These are phyloP conservation scores for Cladosporium oxysporum DNA, from an alignment of 2,329 filamentous ascomycete genomes.

Conservation along the genomic window DNA sequence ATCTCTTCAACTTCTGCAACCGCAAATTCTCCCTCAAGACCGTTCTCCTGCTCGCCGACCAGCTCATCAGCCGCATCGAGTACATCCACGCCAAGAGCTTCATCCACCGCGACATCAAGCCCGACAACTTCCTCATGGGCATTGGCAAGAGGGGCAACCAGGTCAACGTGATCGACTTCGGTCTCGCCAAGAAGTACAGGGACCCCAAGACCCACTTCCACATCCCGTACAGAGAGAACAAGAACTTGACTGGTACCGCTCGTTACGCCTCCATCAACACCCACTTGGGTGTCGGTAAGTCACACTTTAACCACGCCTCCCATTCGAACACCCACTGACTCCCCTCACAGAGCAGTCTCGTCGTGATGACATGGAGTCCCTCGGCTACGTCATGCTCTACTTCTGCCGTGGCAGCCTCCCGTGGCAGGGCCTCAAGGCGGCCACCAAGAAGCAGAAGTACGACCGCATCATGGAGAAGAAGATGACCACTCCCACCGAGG, in stretches of 20 bases:
- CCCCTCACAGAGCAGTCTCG: slow-evolving; percentile 79
- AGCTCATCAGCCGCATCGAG: slow-evolving; percentile 98
- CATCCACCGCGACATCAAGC: slow-evolving; percentile 99
- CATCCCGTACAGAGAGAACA: slow-evolving; percentile 99
- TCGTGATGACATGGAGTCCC: slow-evolving; percentile 98
- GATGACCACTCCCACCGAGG: slow-evolving; percentile 99
- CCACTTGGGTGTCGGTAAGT: slow-evolving; percentile 85
- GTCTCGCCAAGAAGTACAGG: slow-evolving; percentile 98
- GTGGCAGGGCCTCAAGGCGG: slow-evolving; percentile 98
- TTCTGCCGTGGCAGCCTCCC: slow-evolving; percentile 98
- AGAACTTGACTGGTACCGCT: slow-evolving; percentile 98
- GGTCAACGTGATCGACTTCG: slow-evolving; percentile 99
- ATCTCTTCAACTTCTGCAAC: slow-evolving; percentile 99
- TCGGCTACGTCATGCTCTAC: slow-evolving; percentile 99
- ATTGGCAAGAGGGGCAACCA: slow-evolving; percentile 99
- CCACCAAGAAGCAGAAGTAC: slow-evolving; percentile 99
- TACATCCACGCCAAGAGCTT: slow-evolving; percentile 99
- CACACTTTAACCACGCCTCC: neutral
- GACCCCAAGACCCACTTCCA: slow-evolving; percentile 99
- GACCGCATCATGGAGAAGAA: slow-evolving; percentile 99
- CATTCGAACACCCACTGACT: slow-evolving; percentile 18
- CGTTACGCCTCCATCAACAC: slow-evolving; percentile 99
- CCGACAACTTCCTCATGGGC: slow-evolving; percentile 99
- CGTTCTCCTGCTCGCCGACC: slow-evolving; percentile 90
- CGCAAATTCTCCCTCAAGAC: slow-evolving; percentile 99